Percentiles rank a stretch among this genome's conserved stretches.
Evolutionary conservation across 768 basidiomycete species (phyloP).

Genomic region (Ramaria sp.): DNA sequence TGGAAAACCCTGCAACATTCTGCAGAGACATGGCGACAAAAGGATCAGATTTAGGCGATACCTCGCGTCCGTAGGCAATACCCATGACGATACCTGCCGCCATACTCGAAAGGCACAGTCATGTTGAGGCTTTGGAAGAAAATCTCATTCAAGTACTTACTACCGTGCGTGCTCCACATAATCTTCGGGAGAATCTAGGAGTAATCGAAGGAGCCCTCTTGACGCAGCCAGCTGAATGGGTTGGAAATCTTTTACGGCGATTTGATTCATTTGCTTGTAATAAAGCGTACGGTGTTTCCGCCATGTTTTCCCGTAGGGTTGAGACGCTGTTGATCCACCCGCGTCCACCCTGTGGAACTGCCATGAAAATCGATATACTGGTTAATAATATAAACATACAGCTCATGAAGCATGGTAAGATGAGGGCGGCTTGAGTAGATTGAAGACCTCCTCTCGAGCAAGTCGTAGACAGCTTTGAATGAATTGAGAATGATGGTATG

Average conservation of each 20-base stretch:
- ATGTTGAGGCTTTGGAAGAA: background rate
- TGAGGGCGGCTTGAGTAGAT: slow-evolving; percentile 39
- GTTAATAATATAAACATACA: too few relatives aligned
- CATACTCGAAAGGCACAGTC: background rate
- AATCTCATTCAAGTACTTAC: too few relatives aligned
- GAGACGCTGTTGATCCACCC: slow-evolving; percentile 28
- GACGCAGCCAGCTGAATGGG: slow-evolving; percentile 23
- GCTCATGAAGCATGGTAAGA: slow-evolving; percentile 40
- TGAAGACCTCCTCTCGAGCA: slow-evolving; percentile 36
- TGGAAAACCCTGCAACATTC: background rate
- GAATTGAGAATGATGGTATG: slow-evolving; percentile 40
- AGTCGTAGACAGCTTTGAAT: slow-evolving; percentile 26
- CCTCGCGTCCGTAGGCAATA: slow-evolving; percentile 3
- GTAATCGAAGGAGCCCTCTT: slow-evolving; percentile 26
- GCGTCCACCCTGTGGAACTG: slow-evolving; percentile 28
- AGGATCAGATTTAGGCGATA: background rate
- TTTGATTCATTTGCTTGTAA: slow-evolving; percentile 26
- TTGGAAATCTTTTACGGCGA: slow-evolving; percentile 18
- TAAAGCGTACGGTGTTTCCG: slow-evolving; percentile 28
- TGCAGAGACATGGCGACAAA: background rate
- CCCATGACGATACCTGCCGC: slow-evolving; percentile 3
- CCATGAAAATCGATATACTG: too few relatives aligned
- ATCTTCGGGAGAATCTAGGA: slow-evolving; percentile 26
- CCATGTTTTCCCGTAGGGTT: slow-evolving; percentile 26
- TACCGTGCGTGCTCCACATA: slow-evolving; percentile 26